Evolutionary conservation across 106 monocot genomes (phyloP), one percentile per base, ranked within the genome.

Genomic region (Allium cepa): DNA sequence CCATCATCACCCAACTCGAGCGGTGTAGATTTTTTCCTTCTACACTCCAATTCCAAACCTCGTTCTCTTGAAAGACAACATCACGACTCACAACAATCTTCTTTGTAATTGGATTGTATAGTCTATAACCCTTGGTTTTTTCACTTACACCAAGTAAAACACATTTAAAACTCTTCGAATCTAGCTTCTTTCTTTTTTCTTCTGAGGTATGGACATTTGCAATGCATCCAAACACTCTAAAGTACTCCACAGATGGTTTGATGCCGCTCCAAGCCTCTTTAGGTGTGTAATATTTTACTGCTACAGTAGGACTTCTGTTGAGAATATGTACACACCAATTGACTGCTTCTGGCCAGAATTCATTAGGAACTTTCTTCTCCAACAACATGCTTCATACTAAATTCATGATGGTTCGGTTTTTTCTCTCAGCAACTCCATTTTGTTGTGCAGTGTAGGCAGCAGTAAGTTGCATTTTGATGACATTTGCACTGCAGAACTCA

Each of bases 381-480:
- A 57, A 75, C 12, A 70, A 36, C n/a, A 80, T 47, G 8, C 45
- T 28, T 22, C 75, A 11, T 7, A 64, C 71, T 69, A 72, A 64
- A 13, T 59, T 50, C 3, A 80, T 22, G 2, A 80, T 60, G 3
- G 49, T 75, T 14, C 51, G 26, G 55, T n/a, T n/a, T n/a, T n/a
- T n/a, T n/a, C 71, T 75, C 51, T 67, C 70, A 3, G 48, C 52
- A 7, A 80, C 75, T n/a, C 75, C 70, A 46, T 80, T 76, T 50
- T 75, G 63, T 67, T 80, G 75, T 4, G 80, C 75, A 12, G 71
- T 66, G 47, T 80, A 80, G 0, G 71, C 69, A 2, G 75, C 66
- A 0, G 75, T 76, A 8, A 70, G 48, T 15, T 75, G 66, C 5
- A 51, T 64, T 50, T 55, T 4, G 49, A 80, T 71, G 1, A 69